phyloP scores from a whole-genome alignment of 2,329 filamentous ascomycete genomes.

The Colletotrichum godetiae region DNA sequence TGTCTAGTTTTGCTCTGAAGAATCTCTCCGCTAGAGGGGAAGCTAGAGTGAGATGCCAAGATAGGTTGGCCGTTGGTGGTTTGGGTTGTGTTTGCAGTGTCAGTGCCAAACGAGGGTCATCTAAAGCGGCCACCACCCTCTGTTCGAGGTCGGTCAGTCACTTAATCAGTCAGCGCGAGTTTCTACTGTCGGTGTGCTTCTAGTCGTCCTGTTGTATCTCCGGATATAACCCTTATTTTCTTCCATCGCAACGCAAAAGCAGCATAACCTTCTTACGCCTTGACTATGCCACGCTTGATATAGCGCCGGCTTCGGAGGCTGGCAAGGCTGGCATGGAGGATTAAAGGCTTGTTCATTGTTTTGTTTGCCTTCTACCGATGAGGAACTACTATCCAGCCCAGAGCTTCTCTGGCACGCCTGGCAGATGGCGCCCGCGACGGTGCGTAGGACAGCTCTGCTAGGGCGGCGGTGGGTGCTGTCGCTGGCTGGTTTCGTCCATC shows the following conservation, averaged over 20 bases:
- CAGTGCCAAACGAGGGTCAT: not conserved
- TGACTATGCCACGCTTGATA: not conserved
- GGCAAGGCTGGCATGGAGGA: conserved; percentile 2
- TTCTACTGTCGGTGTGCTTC: not conserved
- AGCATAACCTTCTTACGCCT: not conserved
- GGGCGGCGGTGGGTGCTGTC: not conserved
- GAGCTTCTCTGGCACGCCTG: not conserved
- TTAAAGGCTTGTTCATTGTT: not conserved
- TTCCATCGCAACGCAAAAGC: not conserved
- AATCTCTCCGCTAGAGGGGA: not conserved
- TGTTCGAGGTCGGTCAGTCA: not conserved
- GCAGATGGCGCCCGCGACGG: conserved; percentile 9
- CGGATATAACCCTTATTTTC: not conserved
- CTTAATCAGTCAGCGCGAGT: not conserved
- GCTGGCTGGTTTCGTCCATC: conserved; percentile 28
- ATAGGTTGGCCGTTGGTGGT: not conserved
- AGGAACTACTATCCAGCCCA: not conserved
- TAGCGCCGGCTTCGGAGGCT: conserved; percentile 22
- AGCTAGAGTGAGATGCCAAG: not conserved
- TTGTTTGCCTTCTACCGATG: not conserved
- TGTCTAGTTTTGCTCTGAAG: not conserved
- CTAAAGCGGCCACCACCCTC: not conserved
- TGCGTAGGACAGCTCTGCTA: not conserved
- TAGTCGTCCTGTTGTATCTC: not conserved
- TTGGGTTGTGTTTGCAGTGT: not conserved